Evolutionary conservation across 345 rosid species (phyloP), one percentile per base, ranked within the genome.

Genomic region (Hibiscus mutabilis): DNA sequence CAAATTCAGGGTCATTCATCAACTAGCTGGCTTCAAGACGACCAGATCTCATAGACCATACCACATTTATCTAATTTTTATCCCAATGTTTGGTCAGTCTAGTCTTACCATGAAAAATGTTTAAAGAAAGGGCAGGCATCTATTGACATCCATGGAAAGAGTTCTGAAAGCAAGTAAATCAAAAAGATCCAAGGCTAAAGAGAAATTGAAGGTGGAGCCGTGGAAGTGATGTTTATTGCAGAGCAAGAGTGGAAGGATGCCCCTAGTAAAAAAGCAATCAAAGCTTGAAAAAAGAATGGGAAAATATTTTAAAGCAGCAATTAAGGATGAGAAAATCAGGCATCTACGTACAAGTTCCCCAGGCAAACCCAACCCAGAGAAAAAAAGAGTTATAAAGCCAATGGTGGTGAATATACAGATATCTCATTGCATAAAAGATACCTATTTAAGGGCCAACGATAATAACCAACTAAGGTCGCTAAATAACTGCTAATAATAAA

Each of bases 281-380:
- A 67, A 67, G 37, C 24, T 25, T 4, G 18, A 13, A 67, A 66
- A 25, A 58, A 42, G 61, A 15, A 67, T 49, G 58, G 37, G 19
- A 16, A 66, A 47, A 47, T 47, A 66, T 47, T 66, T 47, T 10
- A 47, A 47, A 47, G 58, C 24, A 16, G 59, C 40, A 67, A 67
- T 13, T 57, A 25, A 47, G 35, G 70, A 66, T 66, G 37, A 12
- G 21, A 66, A 66, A 24, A 67, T 47, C 42, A 47, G n/a, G 70
- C 42, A 27, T 47, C 40, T 16, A 47, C 10, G 7, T 24, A 66
- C 21, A 66, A 47, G 56, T 24, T 42, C 55, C 25, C 40, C 15
- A 8, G 52, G n/a, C 37, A 66, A 66, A 66, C 22, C 57, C 70
- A 66, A 25, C 40, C 40, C 40, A 15, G 2, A 46, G 56, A 66